Base-by-base conservation (phyloP, 257 asterid genomes). In the Solanum commersonii region DNA sequence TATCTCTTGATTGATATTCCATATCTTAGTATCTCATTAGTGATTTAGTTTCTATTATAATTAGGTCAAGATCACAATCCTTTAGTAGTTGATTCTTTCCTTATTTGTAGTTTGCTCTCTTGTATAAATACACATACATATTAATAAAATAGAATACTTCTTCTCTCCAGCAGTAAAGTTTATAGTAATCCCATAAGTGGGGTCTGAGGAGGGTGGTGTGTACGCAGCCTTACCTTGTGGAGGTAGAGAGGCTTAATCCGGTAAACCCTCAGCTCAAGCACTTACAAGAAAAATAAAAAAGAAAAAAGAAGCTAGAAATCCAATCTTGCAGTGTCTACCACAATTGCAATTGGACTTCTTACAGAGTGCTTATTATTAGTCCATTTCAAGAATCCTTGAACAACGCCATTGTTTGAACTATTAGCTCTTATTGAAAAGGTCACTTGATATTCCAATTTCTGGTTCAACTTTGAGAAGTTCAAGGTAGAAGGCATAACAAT, bases 351-450 rank as follows among this genome's bases (percentile, higher is more conserved):
- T 3, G 95, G 92, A 84, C 92, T 90, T 77, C 89, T 88, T 29
- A 92, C 94, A 20, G 90, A 56, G 56, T 89, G 42, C 77, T 44
- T 90, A 31, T 44, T 37, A 35, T 90, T 87, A 49, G 84, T 88
- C 94, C 95, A 93, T 34, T 88, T 90, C 14, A 91, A 83, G 67
- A 86, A 91, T 44, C 95, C 95, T 83, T 93, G 89, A 85, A 87
- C 91, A 15, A 67, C 18, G 1, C 82, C 83, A n/a, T 31, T 52
- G 42, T 73, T 85, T 18, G 20, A 25, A 0, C 77, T 79, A 6
- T 86, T 15, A 0, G 78, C 79, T 37, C 34, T 4, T 67, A 78
- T 68, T 8, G 10, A 85, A 56, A 91, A 90, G 1, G 92, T 91
- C 70, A 92, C 93, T 27, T 65, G 11, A 22, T 92, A 92, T 72